phyloP scores from a whole-genome alignment of 116 monocot species.

The Dioscorea cayenensis region DNA sequence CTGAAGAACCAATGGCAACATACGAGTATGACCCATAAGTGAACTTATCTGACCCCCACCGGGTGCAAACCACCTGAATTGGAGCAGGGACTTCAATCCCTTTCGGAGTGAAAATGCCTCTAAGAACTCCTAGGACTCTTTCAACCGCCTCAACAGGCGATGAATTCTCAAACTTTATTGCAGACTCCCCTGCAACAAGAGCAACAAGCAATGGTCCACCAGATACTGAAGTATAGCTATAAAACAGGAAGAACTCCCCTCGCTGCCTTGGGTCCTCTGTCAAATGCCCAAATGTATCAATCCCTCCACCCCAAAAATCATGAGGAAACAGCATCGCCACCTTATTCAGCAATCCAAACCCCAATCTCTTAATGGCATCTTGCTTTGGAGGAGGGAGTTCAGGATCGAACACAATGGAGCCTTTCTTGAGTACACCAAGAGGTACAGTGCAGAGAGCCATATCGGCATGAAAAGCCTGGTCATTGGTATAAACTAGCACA shows the following conservation, averaged over 20 bases:
- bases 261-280: constrained; percentile 53
- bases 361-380: constrained; percentile 70
- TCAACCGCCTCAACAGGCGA: constrained; percentile 54
- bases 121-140: constrained; percentile 51
- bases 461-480: constrained; percentile 69
- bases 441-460: constrained; percentile 80
- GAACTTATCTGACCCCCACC: constrained; percentile 86
- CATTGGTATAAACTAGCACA: constrained; percentile 59
- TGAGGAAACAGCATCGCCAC: constrained; percentile 82
- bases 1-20: constrained; percentile 82
- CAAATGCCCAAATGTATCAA: constrained; percentile 87
- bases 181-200: constrained; percentile 88
- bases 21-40: constrained; percentile 90
- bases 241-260: constrained; percentile 94
- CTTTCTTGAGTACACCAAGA: constrained; percentile 92
- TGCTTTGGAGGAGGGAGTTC: constrained; percentile 64
- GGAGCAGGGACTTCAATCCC: constrained; percentile 85
- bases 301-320: constrained; percentile 83
- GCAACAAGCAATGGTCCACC: constrained; percentile 90
- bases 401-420: constrained; percentile 65
- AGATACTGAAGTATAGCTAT: constrained; percentile 88
- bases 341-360: constrained; percentile 90
- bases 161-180: constrained; percentile 68
- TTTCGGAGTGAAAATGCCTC: constrained; percentile 71
- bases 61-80: constrained; percentile 78